Evolutionary conservation across 2,329 filamentous ascomycete genomes (phyloP).

Genomic region (Aspergillus amoenus): DNA sequence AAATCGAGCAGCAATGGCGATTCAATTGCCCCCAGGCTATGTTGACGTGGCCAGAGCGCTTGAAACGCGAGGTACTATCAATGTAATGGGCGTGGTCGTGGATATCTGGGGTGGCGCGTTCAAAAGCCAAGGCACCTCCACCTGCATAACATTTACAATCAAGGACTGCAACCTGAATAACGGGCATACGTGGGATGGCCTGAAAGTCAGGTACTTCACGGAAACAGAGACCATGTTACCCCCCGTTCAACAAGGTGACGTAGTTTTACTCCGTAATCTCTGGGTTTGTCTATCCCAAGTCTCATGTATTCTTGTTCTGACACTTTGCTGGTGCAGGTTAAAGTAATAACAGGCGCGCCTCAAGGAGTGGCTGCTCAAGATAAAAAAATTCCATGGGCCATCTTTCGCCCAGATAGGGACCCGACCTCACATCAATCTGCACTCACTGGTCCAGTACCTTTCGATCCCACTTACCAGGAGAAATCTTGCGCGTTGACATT

Average conservation of each 20-base stretch:
- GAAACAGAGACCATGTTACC: slow-evolving; percentile 45
- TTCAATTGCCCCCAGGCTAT: slow-evolving; percentile 37
- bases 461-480: slow-evolving; percentile 29
- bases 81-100: slow-evolving; percentile 69
- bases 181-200: slow-evolving; percentile 40
- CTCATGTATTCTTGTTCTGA: slow-evolving; percentile 2
- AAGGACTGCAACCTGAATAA: slow-evolving; percentile 56
- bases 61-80: slow-evolving; percentile 43
- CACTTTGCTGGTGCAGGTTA: slow-evolving; percentile 17
- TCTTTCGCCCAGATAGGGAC: slow-evolving; percentile 32
- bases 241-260: slow-evolving; percentile 54
- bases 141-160: slow-evolving; percentile 61
- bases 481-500: slow-evolving; percentile 28
- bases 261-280: slow-evolving; percentile 61
- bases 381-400: slow-evolving; percentile 32
- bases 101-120: slow-evolving; percentile 58
- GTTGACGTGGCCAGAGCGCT: slow-evolving; percentile 49
- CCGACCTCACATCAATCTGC: slow-evolving; percentile 20
- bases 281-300: slow-evolving; percentile 46
- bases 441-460: slow-evolving; percentile 28
- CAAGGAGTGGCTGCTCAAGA: slow-evolving; percentile 29
- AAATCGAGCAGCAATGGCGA: not conserved
- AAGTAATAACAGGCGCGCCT: slow-evolving; percentile 18
- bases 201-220: slow-evolving; percentile 63
- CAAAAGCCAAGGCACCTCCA: slow-evolving; percentile 55